Evolutionary conservation across 2,329 filamentous ascomycete species (phyloP), one percentile per base, ranked within the genome.

Genomic region (Diaporthe amygdali): DNA sequence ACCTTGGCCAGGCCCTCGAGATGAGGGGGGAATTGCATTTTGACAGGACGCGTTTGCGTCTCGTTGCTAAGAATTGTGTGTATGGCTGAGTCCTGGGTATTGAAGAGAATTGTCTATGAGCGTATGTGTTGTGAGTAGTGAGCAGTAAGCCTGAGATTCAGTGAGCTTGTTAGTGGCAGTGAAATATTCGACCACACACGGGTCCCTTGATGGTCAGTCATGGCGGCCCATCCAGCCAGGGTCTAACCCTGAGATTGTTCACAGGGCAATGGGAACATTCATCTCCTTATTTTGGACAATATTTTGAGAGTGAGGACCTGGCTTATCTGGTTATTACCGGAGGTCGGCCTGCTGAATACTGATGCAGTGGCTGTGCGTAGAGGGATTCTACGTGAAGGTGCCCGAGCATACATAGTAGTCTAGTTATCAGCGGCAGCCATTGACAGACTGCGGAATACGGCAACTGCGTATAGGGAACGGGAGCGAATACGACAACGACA

Each of bases 1-100:
- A 90, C 85, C 34, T 86, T 80, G 54, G 89, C 87, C 59, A 93
- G 87, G 64, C 81, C 77, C 5, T 76, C 76, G 63, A 79, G 67
- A 54, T 79, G 74, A 34, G 69, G 68, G 22, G 68, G 71, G 61
- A 75, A 73, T 25, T 76, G 74, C 78, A 78, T 78, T 51, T 39
- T 73, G 72, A 70, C 72, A 27, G 54, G 10, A 55, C 5, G n/a
- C 15, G 9, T 22, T 15, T 14, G 15, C n/a, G 9, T 14, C 22
- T 12, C 17, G 14, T 46, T 20, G 27, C 30, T 30, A 3, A 27
- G 4, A 32, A 12, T 30, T 32, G 15, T 49, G n/a, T 27, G 44
- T 51, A 15, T 10, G 17, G 14, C 10, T 17, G 20, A 14, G 32
- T 3, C 3, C 20, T 55, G 30, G 10, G 6, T 4, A 20, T 37